These are phyloP conservation scores for Rhododendron simsii DNA, from an alignment of 148 eudicot species.

Conservation along the genomic window DNA sequence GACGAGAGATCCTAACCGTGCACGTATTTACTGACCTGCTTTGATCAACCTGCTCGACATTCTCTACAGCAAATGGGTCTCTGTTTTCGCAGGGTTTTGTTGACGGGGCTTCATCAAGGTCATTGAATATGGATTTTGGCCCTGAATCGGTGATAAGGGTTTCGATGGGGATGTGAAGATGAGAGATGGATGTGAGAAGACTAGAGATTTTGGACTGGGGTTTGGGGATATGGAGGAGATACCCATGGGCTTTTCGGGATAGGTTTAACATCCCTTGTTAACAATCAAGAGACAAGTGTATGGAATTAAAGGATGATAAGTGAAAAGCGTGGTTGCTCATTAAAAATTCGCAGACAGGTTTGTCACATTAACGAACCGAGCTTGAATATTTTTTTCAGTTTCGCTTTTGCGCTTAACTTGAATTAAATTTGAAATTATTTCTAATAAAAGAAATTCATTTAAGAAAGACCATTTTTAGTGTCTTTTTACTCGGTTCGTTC, in stretches of 20 bases:
- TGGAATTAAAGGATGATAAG: not conserved
- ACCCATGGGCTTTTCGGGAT: not conserved
- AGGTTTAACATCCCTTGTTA: constrained; percentile 11
- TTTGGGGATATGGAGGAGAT: constrained; percentile 21
- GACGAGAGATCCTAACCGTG: constrained; percentile 20
- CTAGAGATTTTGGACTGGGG: constrained; percentile 17
- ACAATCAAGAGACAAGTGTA: not conserved
- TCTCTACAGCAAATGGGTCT: not conserved
- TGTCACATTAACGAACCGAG: no score
- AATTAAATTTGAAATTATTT: no score
- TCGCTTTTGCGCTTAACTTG: no score
- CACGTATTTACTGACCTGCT: not conserved
- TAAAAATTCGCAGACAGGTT: no score
- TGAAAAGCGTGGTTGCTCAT: no score
- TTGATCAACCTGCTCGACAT: not conserved
- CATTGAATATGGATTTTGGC: constrained; percentile 21
- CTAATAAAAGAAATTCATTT: no score
- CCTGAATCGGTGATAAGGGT: constrained; percentile 22
- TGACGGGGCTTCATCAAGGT: constrained; percentile 20
- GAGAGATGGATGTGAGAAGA: constrained; percentile 13
- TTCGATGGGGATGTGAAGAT: constrained; percentile 14
- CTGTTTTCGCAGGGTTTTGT: not conserved
- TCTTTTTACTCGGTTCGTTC: no score
- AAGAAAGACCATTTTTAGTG: no score
- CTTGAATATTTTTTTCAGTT: no score